Base-by-base conservation (phyloP, 352 stramenopile species). In the Phytophthora quininea region DNA sequence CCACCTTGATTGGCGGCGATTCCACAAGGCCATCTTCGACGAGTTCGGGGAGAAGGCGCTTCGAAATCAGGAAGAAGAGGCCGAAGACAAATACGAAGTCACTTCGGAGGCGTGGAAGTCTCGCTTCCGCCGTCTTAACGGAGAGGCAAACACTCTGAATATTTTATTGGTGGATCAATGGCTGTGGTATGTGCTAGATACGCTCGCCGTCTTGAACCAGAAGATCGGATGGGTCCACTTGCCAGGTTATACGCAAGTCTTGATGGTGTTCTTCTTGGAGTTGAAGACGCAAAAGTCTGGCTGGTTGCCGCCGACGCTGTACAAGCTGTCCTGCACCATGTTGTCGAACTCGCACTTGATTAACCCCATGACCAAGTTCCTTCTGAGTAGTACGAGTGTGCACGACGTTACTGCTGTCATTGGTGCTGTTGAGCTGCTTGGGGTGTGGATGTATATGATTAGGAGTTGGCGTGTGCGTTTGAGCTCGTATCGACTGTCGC, bases 361-460 rank as follows among this genome's bases (percentile, higher is more conserved):
- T 70, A 96, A 96, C 76, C 89, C 89, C 11, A 96, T 96, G 89
- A 96, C 88, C 50, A 96, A 92, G 65, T 96, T 96, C 48, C 55
- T 96, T 43, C 54, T 96, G 12, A 93, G 86, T 63, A 93, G 84
- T 51, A 96, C 89, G 7, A 96, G 81, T 38, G 88, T 96, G 4
- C 89, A 96, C 59, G 89, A 96, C 62, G 86, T 96, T 2, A 93
- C 89, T 1, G 89, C 86, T 6, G 89, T 96, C 6, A 96, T 95
- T 35, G 89, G 88, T 50, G 86, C 88, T 0, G 86, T 96, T 3
- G 89, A 96, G 59, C 78, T 96, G 24, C 78, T 96, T 10, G 89
- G 89, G 10, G 89, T 96, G 7, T 96, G 89, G 89, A 95, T 96
- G 88, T 96, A 96, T 61, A 96, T 96, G 88, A 96, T 96, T 66